phyloP scores from a whole-genome alignment of 2,329 filamentous ascomycete genomes.

The Pseudocercospora crystallina region DNA sequence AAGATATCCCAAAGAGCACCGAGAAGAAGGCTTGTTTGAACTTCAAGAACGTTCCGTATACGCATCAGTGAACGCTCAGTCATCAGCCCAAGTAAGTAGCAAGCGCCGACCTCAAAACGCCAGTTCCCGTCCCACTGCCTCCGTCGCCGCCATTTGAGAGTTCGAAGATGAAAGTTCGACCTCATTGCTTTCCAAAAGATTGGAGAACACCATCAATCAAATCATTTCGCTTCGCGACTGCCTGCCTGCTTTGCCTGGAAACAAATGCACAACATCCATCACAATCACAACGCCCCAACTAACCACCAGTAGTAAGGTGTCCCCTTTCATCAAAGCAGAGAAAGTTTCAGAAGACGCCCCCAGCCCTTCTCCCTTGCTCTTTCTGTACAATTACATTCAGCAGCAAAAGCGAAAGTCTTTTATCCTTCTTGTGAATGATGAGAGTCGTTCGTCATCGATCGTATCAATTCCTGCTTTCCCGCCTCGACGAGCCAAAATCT shows the following conservation, averaged over 20 bases:
- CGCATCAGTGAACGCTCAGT: conserved; percentile 1
- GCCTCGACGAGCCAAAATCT: conserved; percentile 33
- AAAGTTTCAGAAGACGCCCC: conserved; percentile 2
- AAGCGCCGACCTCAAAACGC: neutral
- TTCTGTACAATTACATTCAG: conserved; percentile 6
- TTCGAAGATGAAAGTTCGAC: too few species aligned
- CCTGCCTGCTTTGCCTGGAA: conserved; percentile 13
- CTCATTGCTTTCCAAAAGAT: conserved; percentile 2
- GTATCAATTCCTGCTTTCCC: conserved; percentile 21
- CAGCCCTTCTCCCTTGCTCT: neutral
- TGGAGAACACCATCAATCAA: too few species aligned
- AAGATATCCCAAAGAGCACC: too few species aligned
- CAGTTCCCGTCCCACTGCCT: neutral
- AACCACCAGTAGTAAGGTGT: too few species aligned
- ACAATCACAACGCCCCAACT: conserved; percentile 1
- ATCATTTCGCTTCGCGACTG: neutral
- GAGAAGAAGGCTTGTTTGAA: too few species aligned
- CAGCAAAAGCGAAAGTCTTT: conserved; percentile 7
- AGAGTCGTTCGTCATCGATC: conserved; percentile 9
- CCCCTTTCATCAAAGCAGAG: neutral
- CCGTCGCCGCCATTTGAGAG: neutral
- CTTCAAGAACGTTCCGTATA: too few species aligned
- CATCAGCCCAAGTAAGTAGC: neutral
- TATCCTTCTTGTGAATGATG: neutral
- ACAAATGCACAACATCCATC: neutral